Base-by-base conservation (phyloP, 2,329 filamentous ascomycete species). In the Phialophora macrospora region DNA sequence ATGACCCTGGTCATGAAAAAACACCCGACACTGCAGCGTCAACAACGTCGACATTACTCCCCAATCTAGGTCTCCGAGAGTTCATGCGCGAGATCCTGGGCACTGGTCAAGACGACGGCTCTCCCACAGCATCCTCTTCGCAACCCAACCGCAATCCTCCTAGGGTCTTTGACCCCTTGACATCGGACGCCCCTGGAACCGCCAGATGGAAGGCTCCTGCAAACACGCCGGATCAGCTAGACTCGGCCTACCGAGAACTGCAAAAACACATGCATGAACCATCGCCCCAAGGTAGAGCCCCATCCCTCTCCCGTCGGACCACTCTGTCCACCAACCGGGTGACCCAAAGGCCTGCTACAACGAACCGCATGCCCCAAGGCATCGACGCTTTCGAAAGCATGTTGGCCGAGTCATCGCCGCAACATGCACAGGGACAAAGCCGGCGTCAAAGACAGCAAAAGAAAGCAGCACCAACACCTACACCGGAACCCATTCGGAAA, bases 321-420 rank as follows among this genome's bases (percentile, higher is more conserved):
- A 28, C 22, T 24, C 17, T 8, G 17, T 44, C 38, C 38, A 44
- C 38, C 38, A 3, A 44, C 5, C 38, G 38, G 17, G 6, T 20
- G 5, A 44, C 38, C 38, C 38, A n/a, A 17, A 44, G 38, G 38
- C 38, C 38, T 44, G 17, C 38, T n/a, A 6, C 14, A 7, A n/a
- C 38, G 1, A 51, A 22, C 24, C 3, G 1, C 46, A 17, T 51
- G 48, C 20, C 52, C 8, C 62, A 56, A 24, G 65, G 67, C 32
- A 59, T 67, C 44, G 67, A 69, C 30, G 67, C 62, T 20, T 62
- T 69, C 30, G 65, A 67, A 22, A 44, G 54, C 11, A 65, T 69
- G 60, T 60, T 60, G 26, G 22, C 38, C 22, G 60, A 55, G 24
- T 48, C 22, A 5, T 38, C 24, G 55, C 17, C 24, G 20, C 52